These are phyloP conservation scores for Smallanthus sonchifolius DNA, from an alignment of 129 eudicot species.

Conservation along the genomic window DNA sequence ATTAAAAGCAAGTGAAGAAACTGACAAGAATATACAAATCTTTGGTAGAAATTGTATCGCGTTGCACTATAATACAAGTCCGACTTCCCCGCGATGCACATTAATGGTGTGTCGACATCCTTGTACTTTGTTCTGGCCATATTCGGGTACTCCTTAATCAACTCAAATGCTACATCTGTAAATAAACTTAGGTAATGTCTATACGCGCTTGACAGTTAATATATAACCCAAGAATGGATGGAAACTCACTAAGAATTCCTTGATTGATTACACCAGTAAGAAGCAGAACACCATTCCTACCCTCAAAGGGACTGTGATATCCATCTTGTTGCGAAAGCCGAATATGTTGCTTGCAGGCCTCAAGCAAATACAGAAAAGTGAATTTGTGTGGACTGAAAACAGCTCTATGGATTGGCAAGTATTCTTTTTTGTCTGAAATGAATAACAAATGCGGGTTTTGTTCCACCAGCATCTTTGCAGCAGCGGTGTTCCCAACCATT, in stretches of 20 bases:
- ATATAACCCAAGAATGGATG: neutral
- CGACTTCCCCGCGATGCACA: slow-evolving; percentile 6
- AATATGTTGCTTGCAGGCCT: slow-evolving; percentile 1
- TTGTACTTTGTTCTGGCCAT: slow-evolving; percentile 4
- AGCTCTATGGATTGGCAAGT: slow-evolving; percentile 22
- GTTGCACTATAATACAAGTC: slow-evolving; percentile 15
- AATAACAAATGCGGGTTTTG: slow-evolving; percentile 24
- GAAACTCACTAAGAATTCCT: neutral
- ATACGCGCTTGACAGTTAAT: neutral
- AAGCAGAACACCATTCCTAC: neutral
- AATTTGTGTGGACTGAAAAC: slow-evolving; percentile 14
- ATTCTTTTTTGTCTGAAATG: neutral
- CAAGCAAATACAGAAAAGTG: slow-evolving; percentile 9
- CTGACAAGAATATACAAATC: slow-evolving; percentile 14
- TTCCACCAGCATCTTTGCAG: slow-evolving; percentile 28
- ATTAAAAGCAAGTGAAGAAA: neutral
- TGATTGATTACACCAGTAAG: neutral
- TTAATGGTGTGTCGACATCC: neutral
- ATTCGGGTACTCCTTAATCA: slow-evolving; percentile 3
- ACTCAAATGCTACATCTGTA: slow-evolving; percentile 21
- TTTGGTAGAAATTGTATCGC: slow-evolving; percentile 6
- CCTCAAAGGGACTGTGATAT: slow-evolving; percentile 26
- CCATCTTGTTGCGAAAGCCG: neutral
- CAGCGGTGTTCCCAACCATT: slow-evolving; percentile 15
- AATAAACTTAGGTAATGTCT: neutral